Evolutionary conservation across 768 basidiomycete genomes (phyloP).

Genomic region (Lactarius pseudohatsudake): DNA sequence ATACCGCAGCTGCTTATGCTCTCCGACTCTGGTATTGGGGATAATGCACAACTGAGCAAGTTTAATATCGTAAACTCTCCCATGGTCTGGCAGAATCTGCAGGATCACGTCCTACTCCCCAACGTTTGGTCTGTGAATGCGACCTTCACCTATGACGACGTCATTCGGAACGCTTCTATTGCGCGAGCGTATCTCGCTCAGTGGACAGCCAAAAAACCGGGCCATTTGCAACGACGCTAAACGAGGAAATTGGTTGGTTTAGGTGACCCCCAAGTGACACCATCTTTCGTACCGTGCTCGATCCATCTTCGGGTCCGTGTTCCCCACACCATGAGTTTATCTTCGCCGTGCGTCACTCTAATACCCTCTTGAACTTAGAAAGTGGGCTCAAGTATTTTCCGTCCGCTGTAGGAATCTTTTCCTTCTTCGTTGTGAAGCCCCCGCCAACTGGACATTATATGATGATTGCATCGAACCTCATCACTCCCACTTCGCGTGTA

Average conservation of each 20-base stretch:
- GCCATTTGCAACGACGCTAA: slow-evolving; percentile 10
- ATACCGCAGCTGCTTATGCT: slow-evolving; percentile 31
- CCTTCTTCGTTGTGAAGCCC: not conserved
- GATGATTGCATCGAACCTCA: slow-evolving; percentile 2
- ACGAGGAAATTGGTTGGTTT: slow-evolving; percentile 31
- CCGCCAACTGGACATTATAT: slow-evolving; percentile 4
- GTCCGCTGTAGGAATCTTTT: slow-evolving; percentile 4
- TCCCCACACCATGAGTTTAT: slow-evolving; percentile 33
- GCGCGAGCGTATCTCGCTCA: not conserved
- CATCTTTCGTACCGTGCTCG: slow-evolving; percentile 19
- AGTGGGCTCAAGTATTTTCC: not conserved
- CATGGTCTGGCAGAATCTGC: slow-evolving; percentile 36
- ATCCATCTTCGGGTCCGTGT: slow-evolving; percentile 32
- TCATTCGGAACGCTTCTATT: not conserved
- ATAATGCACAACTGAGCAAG: not conserved
- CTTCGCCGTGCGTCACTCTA: not conserved
- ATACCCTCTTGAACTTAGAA: too few species aligned
- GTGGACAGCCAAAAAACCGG: slow-evolving; percentile 22
- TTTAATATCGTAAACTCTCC: slow-evolving; percentile 34
- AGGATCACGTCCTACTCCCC: slow-evolving; percentile 33
- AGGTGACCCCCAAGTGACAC: slow-evolving; percentile 26
- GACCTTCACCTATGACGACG: slow-evolving; percentile 21
- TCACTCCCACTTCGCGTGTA: slow-evolving; percentile 21
- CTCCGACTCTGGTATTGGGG: slow-evolving; percentile 32
- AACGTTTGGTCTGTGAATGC: slow-evolving; percentile 23